Base-by-base conservation (phyloP, 345 rosid genomes). In the Salix suchowensis region DNA sequence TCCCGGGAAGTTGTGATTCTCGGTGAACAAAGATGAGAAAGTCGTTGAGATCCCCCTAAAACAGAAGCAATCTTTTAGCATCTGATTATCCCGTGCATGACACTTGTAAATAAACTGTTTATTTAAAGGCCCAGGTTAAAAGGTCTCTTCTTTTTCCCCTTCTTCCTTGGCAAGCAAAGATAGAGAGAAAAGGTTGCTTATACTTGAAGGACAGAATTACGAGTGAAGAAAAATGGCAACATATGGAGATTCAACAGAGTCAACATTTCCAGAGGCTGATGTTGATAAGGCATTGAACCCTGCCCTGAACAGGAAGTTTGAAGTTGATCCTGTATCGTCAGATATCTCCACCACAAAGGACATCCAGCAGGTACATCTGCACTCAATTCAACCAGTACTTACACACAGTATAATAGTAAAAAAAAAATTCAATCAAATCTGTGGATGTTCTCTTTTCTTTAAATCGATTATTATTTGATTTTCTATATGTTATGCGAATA, bases 201-300 rank as follows among this genome's bases (percentile, higher is more conserved):
- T 8, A 12, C 68, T 37, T 24, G 60, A 11, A 66, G 28, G 58
- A 23, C 39, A 65, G 18, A 34, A 4, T 7, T 65, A 24, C 6
- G 14, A 58, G 58, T 0, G 3, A 48, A 34, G 32, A 62, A 73
- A 42, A 81, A 91, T 88, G 90, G 87, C 79, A 81, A 66, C 80
- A 7, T 78, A 77, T 62, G 34, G 70, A 65, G 79, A 15, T 61
- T 73, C 74, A 28, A 54, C 66, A 46, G 64, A 54, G 18, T 73
- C 73, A 13, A 65, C 79, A 67, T 82, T 88, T 83, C 91, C 91
- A 8, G 88, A 84, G 42, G 91, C 84, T 4, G 88, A 87, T 48
- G 80, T 77, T 30, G 70, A 74, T 30, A 71, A 74, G 21, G 91
- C 82, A 72, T 54, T 88, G 79, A 77, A 89, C 77, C 85, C 84